A percentile compares a stretch with the other conserved stretches of the same genome.
These are phyloP conservation scores for Chaetoscypha palmicola DNA, from an alignment of 2,329 filamentous ascomycete species.

Conservation along the genomic window DNA sequence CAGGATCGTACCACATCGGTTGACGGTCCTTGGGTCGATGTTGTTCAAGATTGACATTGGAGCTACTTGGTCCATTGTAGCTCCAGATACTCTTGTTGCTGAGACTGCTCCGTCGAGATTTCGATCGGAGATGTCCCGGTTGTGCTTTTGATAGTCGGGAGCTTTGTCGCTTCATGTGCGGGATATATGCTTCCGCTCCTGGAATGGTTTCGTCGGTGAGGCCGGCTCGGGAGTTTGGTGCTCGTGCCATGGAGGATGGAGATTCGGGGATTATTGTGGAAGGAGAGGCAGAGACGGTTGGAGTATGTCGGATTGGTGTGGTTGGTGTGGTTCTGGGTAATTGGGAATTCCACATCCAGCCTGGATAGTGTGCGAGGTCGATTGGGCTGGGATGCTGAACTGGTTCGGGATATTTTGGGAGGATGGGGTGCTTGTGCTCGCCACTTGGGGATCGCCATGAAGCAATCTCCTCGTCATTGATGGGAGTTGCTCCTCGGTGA, in stretches of 20 bases:
- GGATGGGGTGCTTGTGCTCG: conserved; percentile 14
- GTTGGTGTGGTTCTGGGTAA: conserved; percentile 18
- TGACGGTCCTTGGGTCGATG: not conserved
- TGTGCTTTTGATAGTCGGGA: conserved; percentile 45
- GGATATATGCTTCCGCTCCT: conserved; percentile 53
- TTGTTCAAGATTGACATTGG: conserved; percentile 8
- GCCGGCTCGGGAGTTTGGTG: conserved; percentile 55
- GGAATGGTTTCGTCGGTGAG: conserved; percentile 55
- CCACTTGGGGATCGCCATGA: conserved; percentile 41
- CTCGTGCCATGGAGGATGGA: conserved; percentile 48
- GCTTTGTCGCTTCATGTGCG: conserved; percentile 44
- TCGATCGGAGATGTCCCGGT: conserved; percentile 24
- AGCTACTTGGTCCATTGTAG: conserved; percentile 12
- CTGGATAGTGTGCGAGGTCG: conserved; percentile 16
- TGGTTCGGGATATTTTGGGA: conserved; percentile 9
- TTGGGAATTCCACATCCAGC: conserved; percentile 24
- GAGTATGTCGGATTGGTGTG: conserved; percentile 7
- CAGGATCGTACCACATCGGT: conserved; percentile 24
- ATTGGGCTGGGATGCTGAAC: conserved; percentile 10
- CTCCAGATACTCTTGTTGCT: conserved; percentile 27
- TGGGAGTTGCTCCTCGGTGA: conserved; percentile 51
- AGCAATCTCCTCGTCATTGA: conserved; percentile 59
- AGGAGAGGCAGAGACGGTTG: conserved; percentile 18
- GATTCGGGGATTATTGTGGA: conserved; percentile 21
- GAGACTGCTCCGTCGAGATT: conserved; percentile 28